Conservation (phyloP, 2,329 filamentous ascomycete genomes). For the Diaporthe citri region DNA sequence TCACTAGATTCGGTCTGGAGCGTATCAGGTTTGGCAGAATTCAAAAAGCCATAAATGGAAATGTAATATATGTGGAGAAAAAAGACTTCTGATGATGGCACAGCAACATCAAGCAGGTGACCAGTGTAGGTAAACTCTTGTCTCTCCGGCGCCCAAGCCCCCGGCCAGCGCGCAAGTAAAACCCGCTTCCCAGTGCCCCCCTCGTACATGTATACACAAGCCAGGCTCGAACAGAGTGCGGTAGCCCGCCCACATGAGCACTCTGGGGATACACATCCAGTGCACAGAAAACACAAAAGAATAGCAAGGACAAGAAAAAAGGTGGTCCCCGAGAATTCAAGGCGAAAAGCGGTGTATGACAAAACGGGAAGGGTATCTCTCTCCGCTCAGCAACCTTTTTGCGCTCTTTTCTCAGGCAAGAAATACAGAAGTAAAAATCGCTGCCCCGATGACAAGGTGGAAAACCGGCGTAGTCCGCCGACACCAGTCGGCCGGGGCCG, state of each 20-base stretch:
- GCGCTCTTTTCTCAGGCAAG: conserved; percentile 23
- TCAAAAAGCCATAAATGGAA: background rate
- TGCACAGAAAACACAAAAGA: conserved; percentile 7
- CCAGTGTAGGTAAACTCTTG: conserved; percentile 2
- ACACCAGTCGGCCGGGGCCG: background rate
- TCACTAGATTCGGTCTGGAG: background rate
- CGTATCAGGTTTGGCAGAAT: background rate
- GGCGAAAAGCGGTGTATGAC: conserved; percentile 7
- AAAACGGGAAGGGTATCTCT: conserved; percentile 34
- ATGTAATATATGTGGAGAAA: conserved; percentile 4
- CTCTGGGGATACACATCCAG: conserved; percentile 1
- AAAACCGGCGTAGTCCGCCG: background rate
- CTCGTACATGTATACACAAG: conserved; percentile 30
- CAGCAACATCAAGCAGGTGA: conserved; percentile 1
- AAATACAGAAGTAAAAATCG: background rate
- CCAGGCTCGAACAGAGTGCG: background rate
- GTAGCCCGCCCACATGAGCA: conserved; percentile 20
- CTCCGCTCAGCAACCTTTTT: conserved; percentile 25
- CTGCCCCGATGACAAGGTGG: background rate
- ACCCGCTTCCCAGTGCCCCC: conserved; percentile 4
- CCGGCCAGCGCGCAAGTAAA: conserved; percentile 8
- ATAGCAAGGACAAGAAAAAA: background rate
- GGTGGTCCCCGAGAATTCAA: conserved; percentile 14
- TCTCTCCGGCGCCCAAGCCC: conserved; percentile 13
- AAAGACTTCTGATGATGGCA: background rate